A percentile compares a stretch with the other conserved stretches of the same genome.
phyloP scores from a whole-genome alignment of 2,329 filamentous ascomycete species.

The Apiospora saccharicola region DNA sequence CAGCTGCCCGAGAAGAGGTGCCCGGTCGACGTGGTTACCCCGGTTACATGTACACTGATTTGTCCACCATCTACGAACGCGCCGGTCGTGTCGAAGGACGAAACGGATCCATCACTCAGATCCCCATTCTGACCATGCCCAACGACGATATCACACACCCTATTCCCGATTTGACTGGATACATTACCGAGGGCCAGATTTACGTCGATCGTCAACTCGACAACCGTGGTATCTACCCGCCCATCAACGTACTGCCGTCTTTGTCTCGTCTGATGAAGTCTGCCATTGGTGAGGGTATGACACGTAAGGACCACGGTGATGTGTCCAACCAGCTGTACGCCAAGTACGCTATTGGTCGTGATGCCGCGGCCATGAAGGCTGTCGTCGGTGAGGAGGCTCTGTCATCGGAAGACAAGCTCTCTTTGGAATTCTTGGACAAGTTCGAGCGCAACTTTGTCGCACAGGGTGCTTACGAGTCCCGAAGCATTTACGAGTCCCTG shows the following conservation, averaged over 20 bases:
- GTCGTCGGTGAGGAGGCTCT: slow-evolving; percentile 98
- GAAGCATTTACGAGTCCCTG: slow-evolving; percentile 90
- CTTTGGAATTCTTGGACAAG: slow-evolving; percentile 97
- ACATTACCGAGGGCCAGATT: slow-evolving; percentile 99
- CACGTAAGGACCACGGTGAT: slow-evolving; percentile 94
- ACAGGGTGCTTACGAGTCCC: slow-evolving; percentile 91
- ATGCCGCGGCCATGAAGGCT: slow-evolving; percentile 98
- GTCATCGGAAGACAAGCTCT: slow-evolving; percentile 95
- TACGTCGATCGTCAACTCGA: slow-evolving; percentile 92
- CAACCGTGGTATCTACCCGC: slow-evolving; percentile 98
- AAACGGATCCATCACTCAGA: slow-evolving; percentile 98
- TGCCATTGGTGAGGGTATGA: slow-evolving; percentile 96
- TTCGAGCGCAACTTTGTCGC: slow-evolving; percentile 95
- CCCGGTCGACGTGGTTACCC: slow-evolving; percentile 99
- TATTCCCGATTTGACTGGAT: slow-evolving; percentile 97
- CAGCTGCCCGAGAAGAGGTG: slow-evolving; percentile 96
- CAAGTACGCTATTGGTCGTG: slow-evolving; percentile 99
- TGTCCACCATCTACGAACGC: slow-evolving; percentile 99
- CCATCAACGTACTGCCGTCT: slow-evolving; percentile 97
- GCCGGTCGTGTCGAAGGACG: slow-evolving; percentile 96
- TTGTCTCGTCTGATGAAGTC: slow-evolving; percentile 99
- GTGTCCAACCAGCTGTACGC: slow-evolving; percentile 99
- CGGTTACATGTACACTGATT: slow-evolving; percentile 99
- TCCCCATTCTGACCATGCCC: slow-evolving; percentile 98
- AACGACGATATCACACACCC: slow-evolving; percentile 99